These are phyloP conservation scores for Penicillium turbatum DNA, from an alignment of 495 filamentous ascomycete genomes.

Conservation along the genomic window DNA sequence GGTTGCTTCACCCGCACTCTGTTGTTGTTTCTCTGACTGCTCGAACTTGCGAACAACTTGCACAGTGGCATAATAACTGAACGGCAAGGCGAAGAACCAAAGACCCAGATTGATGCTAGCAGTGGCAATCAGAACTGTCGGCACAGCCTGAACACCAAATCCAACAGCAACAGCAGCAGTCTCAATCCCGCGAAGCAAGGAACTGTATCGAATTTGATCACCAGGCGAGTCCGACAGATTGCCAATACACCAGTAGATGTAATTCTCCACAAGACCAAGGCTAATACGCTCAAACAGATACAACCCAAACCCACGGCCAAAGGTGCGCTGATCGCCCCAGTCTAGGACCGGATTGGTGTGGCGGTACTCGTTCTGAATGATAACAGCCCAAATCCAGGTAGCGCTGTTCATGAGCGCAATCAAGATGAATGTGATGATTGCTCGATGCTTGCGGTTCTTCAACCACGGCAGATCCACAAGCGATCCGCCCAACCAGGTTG, in stretches of 20 bases:
- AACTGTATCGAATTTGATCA: constrained; percentile 42
- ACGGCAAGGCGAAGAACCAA: constrained; percentile 39
- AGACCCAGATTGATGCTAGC: constrained; percentile 40
- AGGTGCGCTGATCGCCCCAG: constrained; percentile 27
- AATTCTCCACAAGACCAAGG: constrained; percentile 41
- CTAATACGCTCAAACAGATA: constrained; percentile 39
- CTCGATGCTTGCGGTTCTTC: constrained; percentile 17
- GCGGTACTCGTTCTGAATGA: constrained; percentile 26
- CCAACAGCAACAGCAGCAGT: constrained; percentile 39
- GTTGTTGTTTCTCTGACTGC: background rate
- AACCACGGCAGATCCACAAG: constrained; percentile 22
- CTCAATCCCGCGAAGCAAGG: constrained; percentile 39
- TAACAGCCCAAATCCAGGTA: constrained; percentile 27
- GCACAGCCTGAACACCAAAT: constrained; percentile 42
- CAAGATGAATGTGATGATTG: constrained; percentile 16
- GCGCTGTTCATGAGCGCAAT: constrained; percentile 20
- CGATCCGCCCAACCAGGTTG: constrained; percentile 25
- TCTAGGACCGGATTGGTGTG: constrained; percentile 22
- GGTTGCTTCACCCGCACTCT: background rate
- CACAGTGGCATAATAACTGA: constrained; percentile 43
- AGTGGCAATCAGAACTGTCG: constrained; percentile 38
- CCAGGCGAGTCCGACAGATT: constrained; percentile 40
- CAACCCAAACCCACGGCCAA: constrained; percentile 40
- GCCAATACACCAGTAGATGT: constrained; percentile 45
- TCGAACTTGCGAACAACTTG: constrained; percentile 34